phyloP scores from a whole-genome alignment of 176 grass and related monocot genomes.

The Carex parvula region DNA sequence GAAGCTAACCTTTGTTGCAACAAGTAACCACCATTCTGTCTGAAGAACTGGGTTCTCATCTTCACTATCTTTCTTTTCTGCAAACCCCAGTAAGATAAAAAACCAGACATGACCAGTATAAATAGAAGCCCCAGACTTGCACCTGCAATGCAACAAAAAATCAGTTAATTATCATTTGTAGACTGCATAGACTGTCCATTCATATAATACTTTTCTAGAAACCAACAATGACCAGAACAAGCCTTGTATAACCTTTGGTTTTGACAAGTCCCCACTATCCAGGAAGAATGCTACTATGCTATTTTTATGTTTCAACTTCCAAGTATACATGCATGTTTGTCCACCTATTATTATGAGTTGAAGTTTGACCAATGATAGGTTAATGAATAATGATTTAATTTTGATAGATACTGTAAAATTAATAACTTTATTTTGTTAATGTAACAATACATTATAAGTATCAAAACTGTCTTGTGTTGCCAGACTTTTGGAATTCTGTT shows the following conservation, averaged over 20 bases:
- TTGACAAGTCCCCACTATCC: neutral
- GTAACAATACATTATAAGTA: no score
- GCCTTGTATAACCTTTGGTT: neutral
- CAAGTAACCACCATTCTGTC: constrained; percentile 16
- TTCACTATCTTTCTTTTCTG: constrained; percentile 12
- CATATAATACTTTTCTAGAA: neutral
- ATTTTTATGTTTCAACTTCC: neutral
- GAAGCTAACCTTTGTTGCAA: constrained; percentile 16
- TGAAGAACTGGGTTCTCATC: constrained; percentile 14
- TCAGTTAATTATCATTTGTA: neutral
- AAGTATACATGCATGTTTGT: neutral
- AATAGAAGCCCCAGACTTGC: neutral
- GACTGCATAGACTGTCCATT: neutral
- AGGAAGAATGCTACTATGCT: neutral
- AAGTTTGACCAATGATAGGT: neutral
- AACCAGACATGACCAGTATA: neutral
- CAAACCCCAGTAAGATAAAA: neutral
- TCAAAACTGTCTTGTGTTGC: no score
- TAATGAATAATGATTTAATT: neutral
- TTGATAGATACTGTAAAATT: neutral
- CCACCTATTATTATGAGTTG: neutral
- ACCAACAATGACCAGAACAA: neutral
- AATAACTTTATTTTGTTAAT: neutral
- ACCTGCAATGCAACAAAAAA: neutral
- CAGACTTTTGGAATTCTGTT: no score